A percentile compares a stretch with the other conserved stretches of the same genome.
These are phyloP conservation scores for Paraurostyla sp. DNA, from an alignment of 73 alveolate genomes.

Conservation along the genomic window DNA sequence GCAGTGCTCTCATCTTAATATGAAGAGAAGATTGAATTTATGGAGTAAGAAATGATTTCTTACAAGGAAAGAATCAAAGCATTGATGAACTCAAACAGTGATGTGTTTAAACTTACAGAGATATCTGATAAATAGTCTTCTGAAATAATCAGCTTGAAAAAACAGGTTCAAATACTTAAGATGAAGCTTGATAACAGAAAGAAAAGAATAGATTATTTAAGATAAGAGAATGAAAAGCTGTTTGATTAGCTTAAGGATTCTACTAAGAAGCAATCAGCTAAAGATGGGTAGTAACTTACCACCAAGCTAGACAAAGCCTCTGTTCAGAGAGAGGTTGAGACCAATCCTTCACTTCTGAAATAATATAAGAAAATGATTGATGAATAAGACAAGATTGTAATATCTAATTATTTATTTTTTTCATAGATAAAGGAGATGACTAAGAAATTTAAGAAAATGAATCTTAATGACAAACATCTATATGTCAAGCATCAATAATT, in stretches of 20 bases:
- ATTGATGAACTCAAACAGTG: background rate
- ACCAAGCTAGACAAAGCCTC: background rate
- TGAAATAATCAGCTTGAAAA: background rate
- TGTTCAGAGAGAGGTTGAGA: slow-evolving; percentile 1
- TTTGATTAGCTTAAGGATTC: slow-evolving; percentile 3
- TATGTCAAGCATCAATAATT: background rate
- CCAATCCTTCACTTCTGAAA: slow-evolving; percentile 31
- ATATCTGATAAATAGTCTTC: background rate
- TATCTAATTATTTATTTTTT: background rate
- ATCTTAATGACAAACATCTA: slow-evolving; percentile 9
- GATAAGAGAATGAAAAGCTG: background rate
- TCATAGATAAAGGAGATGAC: slow-evolving; percentile 39
- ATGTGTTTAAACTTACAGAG: background rate
- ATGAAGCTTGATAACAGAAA: slow-evolving; percentile 5
- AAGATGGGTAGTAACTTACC: background rate
- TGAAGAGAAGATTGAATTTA: slow-evolving; percentile 15
- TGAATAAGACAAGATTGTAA: slow-evolving; percentile 18
- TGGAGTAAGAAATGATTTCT: background rate
- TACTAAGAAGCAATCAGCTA: too few relatives aligned
- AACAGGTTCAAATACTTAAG: background rate
- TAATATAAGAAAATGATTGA: slow-evolving; percentile 36
- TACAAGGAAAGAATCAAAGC: background rate
- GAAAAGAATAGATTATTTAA: background rate
- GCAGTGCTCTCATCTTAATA: background rate
- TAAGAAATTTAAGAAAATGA: slow-evolving; percentile 28